A percentile compares a stretch with the other conserved stretches of the same genome.
phyloP scores from a whole-genome alignment of 345 rosid genomes.

The Durio zibethinus region DNA sequence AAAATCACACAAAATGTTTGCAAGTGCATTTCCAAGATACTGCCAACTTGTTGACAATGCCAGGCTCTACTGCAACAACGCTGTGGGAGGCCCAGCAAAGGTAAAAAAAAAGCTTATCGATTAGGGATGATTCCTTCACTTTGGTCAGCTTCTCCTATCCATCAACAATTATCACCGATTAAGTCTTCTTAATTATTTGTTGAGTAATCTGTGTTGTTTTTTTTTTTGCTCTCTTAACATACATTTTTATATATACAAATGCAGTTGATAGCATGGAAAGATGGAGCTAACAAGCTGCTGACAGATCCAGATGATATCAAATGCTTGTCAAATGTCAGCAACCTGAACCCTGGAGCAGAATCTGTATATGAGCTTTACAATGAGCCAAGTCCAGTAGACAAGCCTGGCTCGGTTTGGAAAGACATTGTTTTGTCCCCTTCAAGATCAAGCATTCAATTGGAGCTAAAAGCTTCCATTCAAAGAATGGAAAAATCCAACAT shows the following conservation, averaged over 20 bases:
- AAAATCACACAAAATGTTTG: conserved; percentile 81
- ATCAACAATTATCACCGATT: no score
- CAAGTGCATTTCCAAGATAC: conserved; percentile 68
- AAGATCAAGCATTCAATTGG: conserved; percentile 38
- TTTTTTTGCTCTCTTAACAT: no score
- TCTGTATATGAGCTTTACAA: conserved; percentile 62
- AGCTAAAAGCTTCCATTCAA: conserved; percentile 38
- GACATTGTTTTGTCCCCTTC: conserved; percentile 47
- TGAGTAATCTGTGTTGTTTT: no score
- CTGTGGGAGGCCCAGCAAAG: conserved; percentile 66
- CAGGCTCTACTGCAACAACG: conserved; percentile 78
- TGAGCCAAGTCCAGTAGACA: conserved; percentile 34
- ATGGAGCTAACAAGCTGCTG: conserved; percentile 54
- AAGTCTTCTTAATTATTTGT: no score
- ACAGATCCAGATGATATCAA: conserved; percentile 59
- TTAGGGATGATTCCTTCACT: no score
- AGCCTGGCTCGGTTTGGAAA: conserved; percentile 65
- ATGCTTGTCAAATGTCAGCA: conserved; percentile 43
- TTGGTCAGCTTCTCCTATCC: no score
- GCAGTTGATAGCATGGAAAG: conserved; percentile 87
- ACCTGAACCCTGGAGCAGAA: conserved; percentile 53
- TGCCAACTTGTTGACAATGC: conserved; percentile 76
- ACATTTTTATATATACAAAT: neutral
- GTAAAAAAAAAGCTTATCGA: no score
- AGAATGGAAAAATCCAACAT: conserved; percentile 37